Base-by-base conservation (phyloP, 2,329 filamentous ascomycete genomes). In the Dryadomyces quercivorus region DNA sequence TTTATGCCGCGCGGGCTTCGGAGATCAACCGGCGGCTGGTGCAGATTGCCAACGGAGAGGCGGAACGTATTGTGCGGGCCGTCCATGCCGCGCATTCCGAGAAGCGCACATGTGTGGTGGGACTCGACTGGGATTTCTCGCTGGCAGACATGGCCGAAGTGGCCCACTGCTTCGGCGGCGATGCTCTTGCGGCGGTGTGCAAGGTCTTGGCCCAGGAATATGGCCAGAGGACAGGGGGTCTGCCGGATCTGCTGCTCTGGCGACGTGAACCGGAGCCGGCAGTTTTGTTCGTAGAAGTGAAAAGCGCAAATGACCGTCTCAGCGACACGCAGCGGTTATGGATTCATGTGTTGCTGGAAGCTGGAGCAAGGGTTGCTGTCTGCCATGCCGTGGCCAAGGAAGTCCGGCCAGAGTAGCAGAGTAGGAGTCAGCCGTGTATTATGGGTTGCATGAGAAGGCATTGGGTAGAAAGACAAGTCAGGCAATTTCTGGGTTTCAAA, bases 201-300 rank as follows among this genome's bases (percentile, higher is more conserved):
- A 93, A 92, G 68, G 89, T 97, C 44, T 83, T 97, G 77, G 91
- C 89, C 44, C 91, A 98, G 70, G 93, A 98, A 67, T 98, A 98
- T 69, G 81, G 82, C 59, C 84, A 88, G 62, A 75, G 93, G 51
- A 88, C 88, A 4, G 86, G 89, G 16, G 93, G 93, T 0, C 84
- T 98, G 57, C 93, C 93, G 3, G 93, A 98, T 73, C 71, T 98
- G 59, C 86, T 98, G 59, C 76, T 98, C 2, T 98, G 93, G 93
- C 80, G 82, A 62, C 63, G 60, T 38, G 59, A 63, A 52, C 58
- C 63, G 4, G 59, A 63, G 56, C 66, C 61, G 48, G 57, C 59
- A 42, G 63, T 66, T 59, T 84, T 89, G 77, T 92, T 93, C 67
- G 77, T 77, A 5, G 85, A 88, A 68, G 86, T 90, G 55, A 90